phyloP scores from a whole-genome alignment of 805 yeast genomes.

The Zygoascus flipseniorum region DNA sequence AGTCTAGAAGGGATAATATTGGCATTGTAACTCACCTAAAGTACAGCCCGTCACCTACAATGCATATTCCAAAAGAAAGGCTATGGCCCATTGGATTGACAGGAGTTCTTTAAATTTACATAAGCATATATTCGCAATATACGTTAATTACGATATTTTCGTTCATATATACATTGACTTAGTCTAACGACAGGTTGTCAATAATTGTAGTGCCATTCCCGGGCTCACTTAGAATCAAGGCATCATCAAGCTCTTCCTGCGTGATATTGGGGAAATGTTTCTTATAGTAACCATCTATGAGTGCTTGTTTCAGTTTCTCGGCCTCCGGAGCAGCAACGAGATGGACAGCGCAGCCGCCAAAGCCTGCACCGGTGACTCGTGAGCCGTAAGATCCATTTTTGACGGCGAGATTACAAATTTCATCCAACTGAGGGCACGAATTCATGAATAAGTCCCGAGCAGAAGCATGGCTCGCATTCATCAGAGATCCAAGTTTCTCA shows the following conservation, averaged over 20 bases:
- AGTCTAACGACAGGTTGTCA: slow-evolving; percentile 12
- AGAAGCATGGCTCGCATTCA: slow-evolving; percentile 54
- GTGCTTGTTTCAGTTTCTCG: slow-evolving; percentile 32
- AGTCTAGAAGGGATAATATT: slow-evolving; percentile 25
- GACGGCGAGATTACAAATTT: slow-evolving; percentile 45
- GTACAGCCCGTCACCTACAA: slow-evolving; percentile 2
- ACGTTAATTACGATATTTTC: neutral
- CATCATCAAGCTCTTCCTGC: slow-evolving; percentile 37
- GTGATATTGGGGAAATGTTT: slow-evolving; percentile 42
- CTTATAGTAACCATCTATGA: slow-evolving; percentile 44
- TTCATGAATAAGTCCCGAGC: slow-evolving; percentile 43
- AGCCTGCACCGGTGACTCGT: slow-evolving; percentile 73
- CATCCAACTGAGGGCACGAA: slow-evolving; percentile 47
- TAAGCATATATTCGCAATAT: neutral
- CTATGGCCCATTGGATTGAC: slow-evolving; percentile 7
- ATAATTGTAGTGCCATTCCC: slow-evolving; percentile 40
- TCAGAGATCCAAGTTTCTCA: slow-evolving; percentile 40
- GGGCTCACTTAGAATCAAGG: slow-evolving; percentile 48
- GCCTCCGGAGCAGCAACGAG: slow-evolving; percentile 41
- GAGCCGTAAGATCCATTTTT: slow-evolving; percentile 55
- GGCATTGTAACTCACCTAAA: slow-evolving; percentile 27
- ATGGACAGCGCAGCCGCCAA: slow-evolving; percentile 70
- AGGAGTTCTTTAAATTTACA: slow-evolving; percentile 2
- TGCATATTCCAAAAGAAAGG: neutral
- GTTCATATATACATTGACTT: neutral